Base-by-base conservation (phyloP, 2,329 filamentous ascomycete species). In the Rhinocladiella similis region DNA sequence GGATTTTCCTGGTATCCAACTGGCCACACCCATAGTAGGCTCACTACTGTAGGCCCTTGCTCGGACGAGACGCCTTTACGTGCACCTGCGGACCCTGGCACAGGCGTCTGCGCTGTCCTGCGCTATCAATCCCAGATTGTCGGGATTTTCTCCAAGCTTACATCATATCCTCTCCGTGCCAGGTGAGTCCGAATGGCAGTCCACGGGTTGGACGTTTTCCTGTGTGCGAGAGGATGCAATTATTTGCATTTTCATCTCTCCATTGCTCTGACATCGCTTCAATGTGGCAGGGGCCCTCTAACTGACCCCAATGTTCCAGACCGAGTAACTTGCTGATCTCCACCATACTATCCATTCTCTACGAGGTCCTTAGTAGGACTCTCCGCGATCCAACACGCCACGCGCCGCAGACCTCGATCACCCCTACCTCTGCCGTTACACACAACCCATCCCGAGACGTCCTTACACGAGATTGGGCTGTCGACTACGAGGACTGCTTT, bases 281-380 rank as follows among this genome's bases (percentile, higher is more conserved):
- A 46, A 53, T 38, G 54, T 57, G 47, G 45, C 49, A 55, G 51
- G 18, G 27, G 19, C 51, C 10, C 10, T 43, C 43, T 41, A 19
- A 36, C 49, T 53, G 50, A 57, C 47, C n/a, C 16, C 43, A 41
- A 25, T 41, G 33, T 46, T 60, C 58, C 48, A 57, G 54, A 61
- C 54, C 16, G 52, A 47, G 45, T 38, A 47, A 36, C 48, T 49
- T 43, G 20, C 18, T 27, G 16, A 41, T 47, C 49, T 42, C 54
- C 49, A 57, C 54, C 27, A 9, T 52, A 20, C 16, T 38, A 16
- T 38, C 4, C 25, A 47, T 46, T 33, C 47, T 38, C 35, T n/a
- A n/a, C n/a, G n/a, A n/a, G n/a, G n/a, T n/a, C n/a, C n/a, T n/a
- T n/a, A 13, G 13, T 14, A 5, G 35, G 35, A n/a, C 10, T 42